phyloP scores from a whole-genome alignment of 2,329 filamentous ascomycete genomes.

The Ceratocystis smalleyi region DNA sequence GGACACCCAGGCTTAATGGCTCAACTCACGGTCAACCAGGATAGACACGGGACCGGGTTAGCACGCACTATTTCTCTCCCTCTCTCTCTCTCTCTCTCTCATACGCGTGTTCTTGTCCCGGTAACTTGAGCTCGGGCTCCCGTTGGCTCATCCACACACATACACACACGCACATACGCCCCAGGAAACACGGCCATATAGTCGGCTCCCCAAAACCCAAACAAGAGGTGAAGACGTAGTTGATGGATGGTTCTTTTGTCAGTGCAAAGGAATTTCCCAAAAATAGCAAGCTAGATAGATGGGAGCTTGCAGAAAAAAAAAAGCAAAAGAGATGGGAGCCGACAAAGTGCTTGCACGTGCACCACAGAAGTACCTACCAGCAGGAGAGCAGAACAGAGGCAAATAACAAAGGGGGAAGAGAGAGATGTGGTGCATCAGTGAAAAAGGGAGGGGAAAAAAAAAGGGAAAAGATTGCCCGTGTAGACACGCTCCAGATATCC shows the following conservation, averaged over 20 bases:
- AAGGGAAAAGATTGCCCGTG: not conserved
- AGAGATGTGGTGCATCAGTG: not conserved
- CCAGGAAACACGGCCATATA: too few relatives aligned
- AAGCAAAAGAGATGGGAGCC: not conserved
- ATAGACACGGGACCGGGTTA: too few relatives aligned
- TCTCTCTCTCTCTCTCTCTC: not conserved
- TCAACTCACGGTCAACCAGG: too few relatives aligned
- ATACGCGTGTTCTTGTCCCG: not conserved
- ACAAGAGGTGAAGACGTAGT: not conserved
- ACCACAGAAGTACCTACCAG: constrained; percentile 3
- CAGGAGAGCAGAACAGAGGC: not conserved
- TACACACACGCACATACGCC: too few relatives aligned
- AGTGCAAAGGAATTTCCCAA: not conserved
- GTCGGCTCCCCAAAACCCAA: not conserved
- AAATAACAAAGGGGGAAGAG: not conserved
- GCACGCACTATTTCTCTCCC: not conserved
- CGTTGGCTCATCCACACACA: not conserved
- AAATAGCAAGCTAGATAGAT: not conserved
- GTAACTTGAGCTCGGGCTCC: not conserved
- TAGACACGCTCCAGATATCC: not conserved
- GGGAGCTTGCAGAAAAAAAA: not conserved
- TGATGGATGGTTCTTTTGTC: not conserved
- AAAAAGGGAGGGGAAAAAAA: not conserved
- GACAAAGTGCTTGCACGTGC: not conserved
- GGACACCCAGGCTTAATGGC: too few relatives aligned